Percentiles rank a stretch among this genome's conserved stretches.
Conservation (phyloP, 2,329 filamentous ascomycete species). For the Cordyceps javanica region DNA sequence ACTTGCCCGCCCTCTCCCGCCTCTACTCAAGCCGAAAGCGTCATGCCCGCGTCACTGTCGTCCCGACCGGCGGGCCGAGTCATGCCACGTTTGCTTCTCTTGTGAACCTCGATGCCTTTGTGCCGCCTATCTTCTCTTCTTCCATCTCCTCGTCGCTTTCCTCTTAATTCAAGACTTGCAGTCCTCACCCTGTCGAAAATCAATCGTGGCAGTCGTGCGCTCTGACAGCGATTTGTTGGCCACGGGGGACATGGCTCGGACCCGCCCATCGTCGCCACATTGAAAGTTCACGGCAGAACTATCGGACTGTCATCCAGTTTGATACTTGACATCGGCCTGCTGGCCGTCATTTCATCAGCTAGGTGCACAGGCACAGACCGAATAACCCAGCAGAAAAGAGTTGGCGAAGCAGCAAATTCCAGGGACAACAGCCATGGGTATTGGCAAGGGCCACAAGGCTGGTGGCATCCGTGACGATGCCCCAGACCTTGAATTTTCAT, state of each 20-base stretch:
- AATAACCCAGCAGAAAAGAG: background rate
- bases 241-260: background rate
- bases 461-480: slow-evolving; percentile 11
- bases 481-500: slow-evolving; percentile 21
- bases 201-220: background rate
- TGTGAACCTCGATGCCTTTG: background rate
- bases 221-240: background rate
- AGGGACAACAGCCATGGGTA: background rate
- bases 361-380: background rate
- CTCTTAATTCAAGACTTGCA: background rate
- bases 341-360: background rate
- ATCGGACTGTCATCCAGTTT: background rate
- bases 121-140: background rate
- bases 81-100: background rate
- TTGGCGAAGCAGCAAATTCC: background rate
- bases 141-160: background rate
- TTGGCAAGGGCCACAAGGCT: slow-evolving; percentile 10
- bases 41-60: background rate
- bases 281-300: background rate
- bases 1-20: background rate
- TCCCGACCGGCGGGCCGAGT: background rate
- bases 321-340: background rate
- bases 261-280: background rate
- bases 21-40: background rate
- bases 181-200: no score